phyloP scores from a whole-genome alignment of 768 basidiomycete genomes.

The Rhodotorula taiwanensis region DNA sequence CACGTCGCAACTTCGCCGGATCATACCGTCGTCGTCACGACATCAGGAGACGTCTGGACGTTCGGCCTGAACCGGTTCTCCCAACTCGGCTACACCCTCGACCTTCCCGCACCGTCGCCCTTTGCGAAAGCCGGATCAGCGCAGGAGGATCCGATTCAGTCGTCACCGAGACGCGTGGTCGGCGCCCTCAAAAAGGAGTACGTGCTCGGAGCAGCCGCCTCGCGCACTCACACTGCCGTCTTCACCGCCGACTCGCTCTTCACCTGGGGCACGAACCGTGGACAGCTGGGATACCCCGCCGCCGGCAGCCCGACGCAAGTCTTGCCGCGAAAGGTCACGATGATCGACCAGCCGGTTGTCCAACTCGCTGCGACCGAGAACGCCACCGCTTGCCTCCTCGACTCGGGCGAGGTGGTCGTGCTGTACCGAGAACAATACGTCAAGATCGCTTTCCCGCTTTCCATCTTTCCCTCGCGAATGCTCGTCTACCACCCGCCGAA shows the following conservation, averaged over 20 bases:
- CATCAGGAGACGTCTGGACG: slow-evolving; percentile 70
- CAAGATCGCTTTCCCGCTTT: slow-evolving; percentile 74
- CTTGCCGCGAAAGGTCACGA: slow-evolving; percentile 61
- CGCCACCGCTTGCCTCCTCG: slow-evolving; percentile 71
- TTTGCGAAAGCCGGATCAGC: slow-evolving; percentile 44
- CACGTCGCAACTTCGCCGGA: slow-evolving; percentile 84
- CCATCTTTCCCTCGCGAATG: slow-evolving; percentile 68
- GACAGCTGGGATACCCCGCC: slow-evolving; percentile 65
- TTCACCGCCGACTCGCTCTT: slow-evolving; percentile 54
- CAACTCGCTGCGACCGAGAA: slow-evolving; percentile 71
- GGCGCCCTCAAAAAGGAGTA: slow-evolving; percentile 69
- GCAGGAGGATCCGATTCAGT: slow-evolving; percentile 68
- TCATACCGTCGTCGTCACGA: slow-evolving; percentile 81
- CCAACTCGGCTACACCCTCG: slow-evolving; percentile 80
- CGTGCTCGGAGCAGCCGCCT: slow-evolving; percentile 76
- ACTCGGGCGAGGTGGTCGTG: slow-evolving; percentile 73
- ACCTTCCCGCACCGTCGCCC: slow-evolving; percentile 45
- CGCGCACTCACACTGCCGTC: slow-evolving; percentile 73
- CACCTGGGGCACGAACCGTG: slow-evolving; percentile 83
- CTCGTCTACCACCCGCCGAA: slow-evolving; percentile 74
- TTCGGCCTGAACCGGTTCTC: slow-evolving; percentile 84
- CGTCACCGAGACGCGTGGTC: slow-evolving; percentile 63
- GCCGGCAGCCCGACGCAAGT: slow-evolving; percentile 39
- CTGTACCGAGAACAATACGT: slow-evolving; percentile 68
- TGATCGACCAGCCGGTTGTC: slow-evolving; percentile 62